Evolutionary conservation across 257 asterid species (phyloP).

Genomic region (Solanum microdontum): DNA sequence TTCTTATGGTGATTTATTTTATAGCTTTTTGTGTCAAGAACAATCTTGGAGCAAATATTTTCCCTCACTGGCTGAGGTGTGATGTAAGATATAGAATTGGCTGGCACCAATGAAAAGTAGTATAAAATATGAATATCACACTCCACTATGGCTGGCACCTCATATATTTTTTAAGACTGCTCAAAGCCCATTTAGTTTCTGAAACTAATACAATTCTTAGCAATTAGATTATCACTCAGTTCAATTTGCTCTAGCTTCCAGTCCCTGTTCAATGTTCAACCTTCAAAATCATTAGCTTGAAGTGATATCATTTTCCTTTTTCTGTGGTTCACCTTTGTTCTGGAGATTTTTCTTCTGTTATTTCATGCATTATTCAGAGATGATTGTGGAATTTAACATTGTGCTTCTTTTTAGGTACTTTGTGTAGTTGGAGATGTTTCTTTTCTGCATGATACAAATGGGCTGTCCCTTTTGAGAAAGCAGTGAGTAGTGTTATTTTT

Average conservation of each 20-base stretch:
- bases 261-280: background rate
- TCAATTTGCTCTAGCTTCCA: background rate
- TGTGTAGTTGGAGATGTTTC: constrained; percentile 83
- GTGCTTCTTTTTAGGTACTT: constrained; percentile 43
- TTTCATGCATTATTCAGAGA: background rate
- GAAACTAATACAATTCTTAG: background rate
- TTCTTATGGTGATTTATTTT: background rate
- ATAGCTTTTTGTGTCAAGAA: background rate
- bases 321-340: background rate
- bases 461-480: constrained; percentile 62
- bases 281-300: background rate
- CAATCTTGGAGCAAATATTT: background rate
- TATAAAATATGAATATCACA: background rate
- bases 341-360: background rate
- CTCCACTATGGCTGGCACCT: background rate
- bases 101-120: background rate
- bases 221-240: background rate
- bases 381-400: background rate
- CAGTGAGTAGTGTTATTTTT: constrained; percentile 22
- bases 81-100: background rate
- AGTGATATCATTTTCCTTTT: background rate
- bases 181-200: background rate
- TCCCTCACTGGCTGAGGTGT: background rate
- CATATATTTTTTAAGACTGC: background rate
- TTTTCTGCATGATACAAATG: constrained; percentile 91